Percentiles rank a stretch among this genome's conserved stretches.
These are phyloP conservation scores for Hymenotorrendiella dingleyae DNA, from an alignment of 2,329 filamentous ascomycete species.

Conservation along the genomic window DNA sequence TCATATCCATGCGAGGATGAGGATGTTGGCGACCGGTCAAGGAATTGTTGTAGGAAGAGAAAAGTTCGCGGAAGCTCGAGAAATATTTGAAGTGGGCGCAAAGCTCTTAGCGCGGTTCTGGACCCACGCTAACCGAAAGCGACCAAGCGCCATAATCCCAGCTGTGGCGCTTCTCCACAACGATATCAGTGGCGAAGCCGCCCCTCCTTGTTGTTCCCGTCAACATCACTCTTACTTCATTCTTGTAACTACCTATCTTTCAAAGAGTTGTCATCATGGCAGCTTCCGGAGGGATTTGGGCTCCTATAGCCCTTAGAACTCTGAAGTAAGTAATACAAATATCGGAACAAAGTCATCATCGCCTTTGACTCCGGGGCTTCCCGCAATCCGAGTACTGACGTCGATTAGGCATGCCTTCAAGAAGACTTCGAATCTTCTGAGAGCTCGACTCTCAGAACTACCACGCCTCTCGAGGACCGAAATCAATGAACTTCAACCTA, in stretches of 20 bases:
- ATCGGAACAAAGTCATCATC: too few species aligned
- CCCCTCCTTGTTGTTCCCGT: not conserved
- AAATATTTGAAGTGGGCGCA: slow-evolving; percentile 1
- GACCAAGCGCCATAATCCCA: too few species aligned
- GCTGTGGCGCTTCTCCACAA: slow-evolving; percentile 2
- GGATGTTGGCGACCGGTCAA: too few species aligned
- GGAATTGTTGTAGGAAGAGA: not conserved
- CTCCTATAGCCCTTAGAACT: slow-evolving; percentile 29
- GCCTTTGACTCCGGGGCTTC: not conserved
- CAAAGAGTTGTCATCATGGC: slow-evolving; percentile 24
- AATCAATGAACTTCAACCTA: slow-evolving; percentile 50
- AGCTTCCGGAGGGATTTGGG: slow-evolving; percentile 26
- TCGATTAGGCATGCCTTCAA: slow-evolving; percentile 40
- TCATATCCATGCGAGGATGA: too few species aligned
- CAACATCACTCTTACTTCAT: not conserved
- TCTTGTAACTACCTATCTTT: too few species aligned
- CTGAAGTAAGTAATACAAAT: slow-evolving; percentile 29
- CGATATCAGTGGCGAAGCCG: slow-evolving; percentile 7
- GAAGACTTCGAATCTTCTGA: slow-evolving; percentile 39
- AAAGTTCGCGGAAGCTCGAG: slow-evolving; percentile 2
- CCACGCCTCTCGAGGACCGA: slow-evolving; percentile 37
- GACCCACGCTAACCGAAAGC: too few species aligned
- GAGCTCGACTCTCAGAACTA: slow-evolving; percentile 37
- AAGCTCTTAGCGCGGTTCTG: not conserved
- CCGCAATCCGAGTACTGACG: slow-evolving; percentile 15